phyloP scores from a whole-genome alignment of 306 rosid species.

The Adenanthera pavonina region DNA sequence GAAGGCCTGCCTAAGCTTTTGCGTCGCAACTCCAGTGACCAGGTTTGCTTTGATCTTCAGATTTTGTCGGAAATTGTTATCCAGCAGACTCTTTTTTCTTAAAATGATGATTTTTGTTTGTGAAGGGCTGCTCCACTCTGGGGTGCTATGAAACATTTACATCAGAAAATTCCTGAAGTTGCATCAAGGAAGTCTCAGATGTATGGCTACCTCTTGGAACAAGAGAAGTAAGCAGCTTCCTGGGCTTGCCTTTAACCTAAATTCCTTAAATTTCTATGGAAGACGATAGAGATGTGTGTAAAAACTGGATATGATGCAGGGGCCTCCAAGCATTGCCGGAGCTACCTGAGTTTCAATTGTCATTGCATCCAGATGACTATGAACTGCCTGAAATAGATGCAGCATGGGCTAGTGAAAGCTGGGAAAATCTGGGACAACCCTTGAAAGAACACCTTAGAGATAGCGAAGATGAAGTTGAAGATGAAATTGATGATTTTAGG shows the following conservation, averaged over 20 bases:
- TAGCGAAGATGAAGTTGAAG: conserved; percentile 55
- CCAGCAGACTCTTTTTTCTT: not conserved
- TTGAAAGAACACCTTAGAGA: conserved; percentile 81
- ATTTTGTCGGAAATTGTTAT: not conserved
- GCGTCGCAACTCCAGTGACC: conserved; percentile 86
- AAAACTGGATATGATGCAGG: conserved; percentile 51
- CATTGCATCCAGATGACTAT: conserved; percentile 89
- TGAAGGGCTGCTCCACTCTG: conserved; percentile 83
- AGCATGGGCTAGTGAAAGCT: conserved; percentile 69
- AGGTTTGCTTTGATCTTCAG: conserved; percentile 55
- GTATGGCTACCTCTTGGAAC: conserved; percentile 88
- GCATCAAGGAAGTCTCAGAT: conserved; percentile 88
- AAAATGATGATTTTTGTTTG: not conserved
- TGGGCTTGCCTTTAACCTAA: conserved; percentile 14
- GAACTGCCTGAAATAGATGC: conserved; percentile 76
- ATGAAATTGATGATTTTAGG: not conserved
- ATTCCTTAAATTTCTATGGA: not conserved
- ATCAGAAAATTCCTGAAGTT: conserved; percentile 89
- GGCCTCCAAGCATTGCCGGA: conserved; percentile 79
- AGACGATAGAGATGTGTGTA: conserved; percentile 14
- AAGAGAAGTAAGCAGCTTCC: conserved; percentile 74
- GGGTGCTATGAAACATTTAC: conserved; percentile 86
- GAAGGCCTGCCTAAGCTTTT: conserved; percentile 83
- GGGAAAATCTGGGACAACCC: conserved; percentile 70
- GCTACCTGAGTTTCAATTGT: conserved; percentile 87